Percentiles rank a stretch among this genome's conserved stretches.
These are phyloP conservation scores for Boletus rubroflammeus DNA, from an alignment of 768 basidiomycete species.

Conservation along the genomic window DNA sequence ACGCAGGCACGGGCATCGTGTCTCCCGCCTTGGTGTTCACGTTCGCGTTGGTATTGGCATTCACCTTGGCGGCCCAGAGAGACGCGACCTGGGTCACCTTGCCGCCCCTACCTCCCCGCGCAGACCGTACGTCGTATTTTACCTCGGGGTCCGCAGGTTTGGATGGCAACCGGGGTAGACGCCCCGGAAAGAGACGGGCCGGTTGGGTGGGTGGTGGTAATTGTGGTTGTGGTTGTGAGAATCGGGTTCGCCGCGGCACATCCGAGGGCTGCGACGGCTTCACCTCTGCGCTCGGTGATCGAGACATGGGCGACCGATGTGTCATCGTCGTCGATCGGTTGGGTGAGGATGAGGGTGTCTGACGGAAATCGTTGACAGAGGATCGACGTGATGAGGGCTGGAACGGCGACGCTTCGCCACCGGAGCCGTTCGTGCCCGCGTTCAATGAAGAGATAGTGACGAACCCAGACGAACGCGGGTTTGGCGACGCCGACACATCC, in stretches of 20 bases:
- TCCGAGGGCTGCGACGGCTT: neutral
- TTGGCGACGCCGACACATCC: slow-evolving; percentile 42
- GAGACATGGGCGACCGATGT: neutral
- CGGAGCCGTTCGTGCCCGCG: slow-evolving; percentile 8
- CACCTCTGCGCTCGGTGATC: slow-evolving; percentile 16
- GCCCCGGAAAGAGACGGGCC: slow-evolving; percentile 21
- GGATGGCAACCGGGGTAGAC: slow-evolving; percentile 33
- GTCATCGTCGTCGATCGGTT: neutral
- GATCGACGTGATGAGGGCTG: slow-evolving; percentile 18
- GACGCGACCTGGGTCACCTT: slow-evolving; percentile 70
- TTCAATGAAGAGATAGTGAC: slow-evolving; percentile 59
- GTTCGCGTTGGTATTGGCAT: neutral
- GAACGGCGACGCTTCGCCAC: slow-evolving; percentile 4
- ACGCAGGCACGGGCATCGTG: neutral
- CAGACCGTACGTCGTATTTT: slow-evolving; percentile 72
- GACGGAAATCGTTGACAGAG: slow-evolving; percentile 21
- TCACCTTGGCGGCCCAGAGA: slow-evolving; percentile 63
- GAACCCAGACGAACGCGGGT: slow-evolving; percentile 77
- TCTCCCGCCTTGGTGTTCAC: slow-evolving; percentile 2
- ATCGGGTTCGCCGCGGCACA: neutral
- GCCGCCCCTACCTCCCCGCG: slow-evolving; percentile 74
- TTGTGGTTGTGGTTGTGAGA: neutral
- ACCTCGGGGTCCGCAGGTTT: slow-evolving; percentile 45
- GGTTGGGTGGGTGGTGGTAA: neutral
- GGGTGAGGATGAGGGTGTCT: slow-evolving; percentile 1